Evolutionary conservation across 441 rosid species (phyloP), one percentile per base, ranked within the genome.

Genomic region (Populus hybrid): DNA sequence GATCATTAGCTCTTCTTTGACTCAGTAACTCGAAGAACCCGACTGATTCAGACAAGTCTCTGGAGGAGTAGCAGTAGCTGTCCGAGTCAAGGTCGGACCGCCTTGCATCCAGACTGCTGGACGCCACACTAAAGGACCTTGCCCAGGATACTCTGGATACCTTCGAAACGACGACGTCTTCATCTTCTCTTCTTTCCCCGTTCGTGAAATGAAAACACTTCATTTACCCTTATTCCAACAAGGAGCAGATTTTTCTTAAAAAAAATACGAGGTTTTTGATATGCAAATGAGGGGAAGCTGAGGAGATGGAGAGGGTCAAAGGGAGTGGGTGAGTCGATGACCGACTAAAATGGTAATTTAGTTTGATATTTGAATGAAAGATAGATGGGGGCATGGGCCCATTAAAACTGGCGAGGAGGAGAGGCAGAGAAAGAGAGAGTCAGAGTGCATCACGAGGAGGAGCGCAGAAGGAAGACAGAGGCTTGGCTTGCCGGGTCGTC

Each of bases 181-280:
- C 90, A 10, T 67, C 86, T 6, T 80, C 85, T 32, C 85, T 83
- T 50, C 86, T 81, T 76, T 88, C 95, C 36, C 97, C 93, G 77
- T 87, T 92, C 32, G 90, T 86, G 87, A 95, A 95, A 85, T 95
- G 98, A 82, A 95, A 95, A 81, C 98, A 93, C 91, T 91, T 95
- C 98, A 93, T 95, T 77, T 30, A 14, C 59, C 26, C 21, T 18
- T 2, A 16, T 54, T 54, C 61, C 61, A 18, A 54, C n/a, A 30
- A 30, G 32, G 32, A 30, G 32, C 32, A 30, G 1, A 30, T 30
- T 30, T 30, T 30, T 30, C 4, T 30, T 30, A 30, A 54, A 6
- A 20, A 20, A 54, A 20, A 3, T 1, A 0, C 5, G 6, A 16
- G 18, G 2, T 20, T 30, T 18, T 54, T 54, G 32, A 30, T 54